Evolutionary conservation across 1,284 basidiomycete species (phyloP).

Genomic region (Sanguinoderma infundibulare): DNA sequence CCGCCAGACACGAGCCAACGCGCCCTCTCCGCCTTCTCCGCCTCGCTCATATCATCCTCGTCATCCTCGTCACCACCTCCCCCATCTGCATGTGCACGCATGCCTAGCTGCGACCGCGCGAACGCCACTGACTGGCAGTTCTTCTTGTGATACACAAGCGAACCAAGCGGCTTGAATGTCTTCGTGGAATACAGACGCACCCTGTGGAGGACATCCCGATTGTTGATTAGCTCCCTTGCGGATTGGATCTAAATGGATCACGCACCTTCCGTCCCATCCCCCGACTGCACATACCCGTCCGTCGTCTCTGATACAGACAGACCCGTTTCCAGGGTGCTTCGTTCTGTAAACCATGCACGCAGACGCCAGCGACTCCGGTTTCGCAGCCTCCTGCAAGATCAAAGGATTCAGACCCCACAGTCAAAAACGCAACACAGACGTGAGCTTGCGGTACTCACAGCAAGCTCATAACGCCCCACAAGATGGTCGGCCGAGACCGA

Average conservation of each 20-base stretch:
- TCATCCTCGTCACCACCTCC: slow-evolving; percentile 47
- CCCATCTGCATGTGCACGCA: not conserved
- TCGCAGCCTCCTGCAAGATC: slow-evolving; percentile 15
- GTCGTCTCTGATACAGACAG: slow-evolving; percentile 75
- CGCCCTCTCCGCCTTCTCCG: slow-evolving; percentile 55
- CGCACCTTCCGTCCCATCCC: slow-evolving; percentile 89
- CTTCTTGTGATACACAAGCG: slow-evolving; percentile 78
- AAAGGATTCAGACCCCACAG: not conserved
- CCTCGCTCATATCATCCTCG: slow-evolving; percentile 52
- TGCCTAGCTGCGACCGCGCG: slow-evolving; percentile 41
- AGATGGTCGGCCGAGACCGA: slow-evolving; percentile 87
- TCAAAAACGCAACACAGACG: not conserved
- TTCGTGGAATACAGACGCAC: slow-evolving; percentile 80
- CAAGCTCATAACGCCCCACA: slow-evolving; percentile 69
- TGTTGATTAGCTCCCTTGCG: not conserved
- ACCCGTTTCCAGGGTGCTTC: slow-evolving; percentile 81
- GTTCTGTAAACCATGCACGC: slow-evolving; percentile 52
- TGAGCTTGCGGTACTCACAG: slow-evolving; percentile 41
- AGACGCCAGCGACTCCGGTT: slow-evolving; percentile 12
- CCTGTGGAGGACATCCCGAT: slow-evolving; percentile 43
- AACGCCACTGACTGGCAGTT: slow-evolving; percentile 76
- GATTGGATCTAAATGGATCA: slow-evolving; percentile 5
- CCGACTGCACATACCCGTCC: slow-evolving; percentile 81
- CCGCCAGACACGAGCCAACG: slow-evolving; percentile 77
- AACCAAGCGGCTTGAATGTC: slow-evolving; percentile 78